These are phyloP conservation scores for Candida awuae DNA, from an alignment of 805 yeast genomes.

Conservation along the genomic window DNA sequence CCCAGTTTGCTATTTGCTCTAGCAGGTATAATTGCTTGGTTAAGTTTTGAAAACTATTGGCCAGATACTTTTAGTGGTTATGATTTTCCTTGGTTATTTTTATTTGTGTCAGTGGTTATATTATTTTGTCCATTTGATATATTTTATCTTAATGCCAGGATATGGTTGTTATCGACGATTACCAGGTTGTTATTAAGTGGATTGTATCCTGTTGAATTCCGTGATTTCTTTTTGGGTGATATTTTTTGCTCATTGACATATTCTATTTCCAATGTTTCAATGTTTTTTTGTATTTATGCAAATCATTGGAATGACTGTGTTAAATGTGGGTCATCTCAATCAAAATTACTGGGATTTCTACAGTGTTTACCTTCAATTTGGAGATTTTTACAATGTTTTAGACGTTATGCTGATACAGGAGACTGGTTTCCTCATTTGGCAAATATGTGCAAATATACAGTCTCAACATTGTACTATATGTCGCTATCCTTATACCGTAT, in stretches of 20 bases:
- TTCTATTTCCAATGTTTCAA: slow-evolving; percentile 74
- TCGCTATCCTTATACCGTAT: slow-evolving; percentile 75
- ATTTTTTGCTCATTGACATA: slow-evolving; percentile 83
- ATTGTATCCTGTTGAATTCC: slow-evolving; percentile 87
- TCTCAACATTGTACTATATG: slow-evolving; percentile 61
- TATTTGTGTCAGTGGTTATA: slow-evolving; percentile 42
- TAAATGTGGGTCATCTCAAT: slow-evolving; percentile 69
- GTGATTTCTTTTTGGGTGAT: slow-evolving; percentile 92
- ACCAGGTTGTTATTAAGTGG: slow-evolving; percentile 77
- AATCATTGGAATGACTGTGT: slow-evolving; percentile 57
- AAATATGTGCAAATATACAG: slow-evolving; percentile 69
- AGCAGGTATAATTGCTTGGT: slow-evolving; percentile 59
- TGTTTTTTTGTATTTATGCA: slow-evolving; percentile 77
- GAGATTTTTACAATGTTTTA: slow-evolving; percentile 82
- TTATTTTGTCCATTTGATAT: slow-evolving; percentile 56
- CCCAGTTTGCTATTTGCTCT: slow-evolving; percentile 53
- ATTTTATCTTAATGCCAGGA: slow-evolving; percentile 54
- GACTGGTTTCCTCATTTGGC: slow-evolving; percentile 96
- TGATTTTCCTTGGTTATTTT: slow-evolving; percentile 74
- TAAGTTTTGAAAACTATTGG: slow-evolving; percentile 68
- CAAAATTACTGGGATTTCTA: slow-evolving; percentile 74
- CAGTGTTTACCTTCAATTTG: slow-evolving; percentile 80
- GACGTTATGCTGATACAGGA: slow-evolving; percentile 89
- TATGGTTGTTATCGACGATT: slow-evolving; percentile 66
- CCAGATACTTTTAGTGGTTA: slow-evolving; percentile 50